Base-by-base conservation (phyloP, 352 stramenopile genomes). In the Elongisporangium undulatum region DNA sequence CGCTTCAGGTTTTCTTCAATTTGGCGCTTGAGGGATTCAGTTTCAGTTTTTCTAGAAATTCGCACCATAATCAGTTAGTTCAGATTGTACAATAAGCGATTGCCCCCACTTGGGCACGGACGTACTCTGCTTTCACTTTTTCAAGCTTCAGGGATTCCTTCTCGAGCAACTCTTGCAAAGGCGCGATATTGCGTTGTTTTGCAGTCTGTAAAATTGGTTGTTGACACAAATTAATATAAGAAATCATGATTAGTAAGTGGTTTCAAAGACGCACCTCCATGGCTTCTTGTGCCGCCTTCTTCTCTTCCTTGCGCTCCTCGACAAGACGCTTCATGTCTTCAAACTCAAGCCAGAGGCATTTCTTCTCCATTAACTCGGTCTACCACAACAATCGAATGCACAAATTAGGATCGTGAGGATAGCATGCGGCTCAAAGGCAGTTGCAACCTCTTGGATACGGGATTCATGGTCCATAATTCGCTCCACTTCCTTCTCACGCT, bases 361-460 rank as follows among this genome's bases (percentile, higher is more conserved):
- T 94, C 56, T 93, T 92, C 69, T 96, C 77, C 79, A 96, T 92
- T 53, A 93, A 61, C 10, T 74, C 69, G 12, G 85, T 94, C 79
- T 94, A 63, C 13, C 67, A 24, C n/a, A 61, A 49, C 10, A n/a
- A 55, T 21, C 2, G 48, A 17, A 19, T 7, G 20, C 15, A 15
- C 41, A 12, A 61, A 51, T 13, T 7, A 16, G 57, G 1, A 16
- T n/a, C 55, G 22, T 24, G 19, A 48, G 21, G 0, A 19, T 7
- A 13, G 16, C 10, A 23, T 3, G 51, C 22, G 5, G 29, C n/a
- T 22, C 16, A n/a, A 49, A 53, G 20, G 19, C 6, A 29, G 15
- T 13, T 19, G 4, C 16, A 59, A 93, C 83, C 77, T 95, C 85
- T 69, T 90, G 61, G 52, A 89, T 87, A 1, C 81, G 83, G 16